Evolutionary conservation across 2,329 filamentous ascomycete genomes (phyloP).

Genomic region (Hawksworthiomyces lignivorus): DNA sequence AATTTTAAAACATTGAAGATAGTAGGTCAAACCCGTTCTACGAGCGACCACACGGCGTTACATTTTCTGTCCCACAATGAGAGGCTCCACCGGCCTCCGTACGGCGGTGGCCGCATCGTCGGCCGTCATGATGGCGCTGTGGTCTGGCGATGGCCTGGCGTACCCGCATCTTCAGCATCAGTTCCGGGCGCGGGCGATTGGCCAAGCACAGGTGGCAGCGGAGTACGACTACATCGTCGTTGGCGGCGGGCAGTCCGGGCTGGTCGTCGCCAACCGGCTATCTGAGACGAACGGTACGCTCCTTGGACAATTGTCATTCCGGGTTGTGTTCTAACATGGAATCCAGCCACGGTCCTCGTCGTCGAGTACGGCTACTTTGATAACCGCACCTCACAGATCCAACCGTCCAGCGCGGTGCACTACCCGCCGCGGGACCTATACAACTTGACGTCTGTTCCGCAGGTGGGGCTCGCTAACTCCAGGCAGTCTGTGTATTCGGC

Average conservation of each 20-base stretch:
- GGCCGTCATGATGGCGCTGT: no score
- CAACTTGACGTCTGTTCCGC: constrained; percentile 18
- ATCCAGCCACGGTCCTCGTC: constrained; percentile 16
- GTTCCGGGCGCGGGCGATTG: background rate
- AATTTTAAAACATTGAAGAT: no score
- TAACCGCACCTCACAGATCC: constrained; percentile 2
- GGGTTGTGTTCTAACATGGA: background rate
- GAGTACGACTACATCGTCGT: constrained; percentile 31
- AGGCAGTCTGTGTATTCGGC: constrained; percentile 23
- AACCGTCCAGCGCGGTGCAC: background rate
- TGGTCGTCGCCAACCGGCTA: constrained; percentile 40
- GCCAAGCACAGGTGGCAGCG: background rate
- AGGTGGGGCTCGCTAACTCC: constrained; percentile 28
- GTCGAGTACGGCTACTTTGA: constrained; percentile 19
- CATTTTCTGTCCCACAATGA: no score
- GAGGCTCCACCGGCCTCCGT: no score
- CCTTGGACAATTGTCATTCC: no score
- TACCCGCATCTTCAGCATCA: no score
- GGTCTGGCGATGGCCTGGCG: no score
- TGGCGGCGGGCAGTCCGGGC: constrained; percentile 47
- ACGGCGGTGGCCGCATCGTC: no score
- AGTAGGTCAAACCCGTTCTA: no score
- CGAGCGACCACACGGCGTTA: no score
- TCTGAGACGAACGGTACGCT: constrained; percentile 33
- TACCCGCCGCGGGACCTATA: constrained; percentile 7